phyloP scores from a whole-genome alignment of 2,329 filamentous ascomycete species.

The Xylaria sp. region DNA sequence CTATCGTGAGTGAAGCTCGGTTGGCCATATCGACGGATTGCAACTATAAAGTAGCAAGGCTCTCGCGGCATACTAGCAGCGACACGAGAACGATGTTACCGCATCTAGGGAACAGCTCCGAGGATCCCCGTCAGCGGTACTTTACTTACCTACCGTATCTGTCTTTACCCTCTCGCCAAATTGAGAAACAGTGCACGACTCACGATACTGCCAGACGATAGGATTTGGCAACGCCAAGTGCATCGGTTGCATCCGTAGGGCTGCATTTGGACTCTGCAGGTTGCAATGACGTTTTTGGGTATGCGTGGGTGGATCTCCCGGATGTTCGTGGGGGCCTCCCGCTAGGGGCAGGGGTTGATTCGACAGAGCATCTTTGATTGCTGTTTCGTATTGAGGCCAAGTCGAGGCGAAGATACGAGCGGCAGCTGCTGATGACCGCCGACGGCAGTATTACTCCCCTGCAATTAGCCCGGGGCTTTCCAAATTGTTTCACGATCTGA shows the following conservation, averaged over 20 bases:
- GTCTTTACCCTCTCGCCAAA: constrained; percentile 11
- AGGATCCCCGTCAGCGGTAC: constrained; percentile 29
- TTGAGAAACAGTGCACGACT: constrained; percentile 19
- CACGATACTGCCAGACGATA: constrained; percentile 14
- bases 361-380: constrained; percentile 32
- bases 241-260: constrained; percentile 33
- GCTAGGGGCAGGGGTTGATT: constrained; percentile 31
- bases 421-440: constrained; percentile 20
- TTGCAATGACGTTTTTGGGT: constrained; percentile 32
- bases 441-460: constrained; percentile 20
- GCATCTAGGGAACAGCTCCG: constrained; percentile 33
- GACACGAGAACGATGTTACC: constrained; percentile 38
- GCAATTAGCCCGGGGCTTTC: constrained; percentile 20
- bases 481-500: constrained; percentile 21
- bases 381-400: constrained; percentile 36
- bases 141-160: constrained; percentile 28
- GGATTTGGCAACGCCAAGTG: constrained; percentile 20
- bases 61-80: constrained; percentile 31
- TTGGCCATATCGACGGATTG: constrained; percentile 25
- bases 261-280: constrained; percentile 36
- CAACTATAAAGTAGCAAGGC: constrained; percentile 21
- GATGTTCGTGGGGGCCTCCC: constrained; percentile 33
- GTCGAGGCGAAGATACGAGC: constrained; percentile 33
- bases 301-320: constrained; percentile 30
- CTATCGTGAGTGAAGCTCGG: constrained; percentile 31